Percentiles rank a stretch among this genome's conserved stretches.
phyloP scores from a whole-genome alignment of 495 filamentous ascomycete species.

The Penicillium flavigenum region DNA sequence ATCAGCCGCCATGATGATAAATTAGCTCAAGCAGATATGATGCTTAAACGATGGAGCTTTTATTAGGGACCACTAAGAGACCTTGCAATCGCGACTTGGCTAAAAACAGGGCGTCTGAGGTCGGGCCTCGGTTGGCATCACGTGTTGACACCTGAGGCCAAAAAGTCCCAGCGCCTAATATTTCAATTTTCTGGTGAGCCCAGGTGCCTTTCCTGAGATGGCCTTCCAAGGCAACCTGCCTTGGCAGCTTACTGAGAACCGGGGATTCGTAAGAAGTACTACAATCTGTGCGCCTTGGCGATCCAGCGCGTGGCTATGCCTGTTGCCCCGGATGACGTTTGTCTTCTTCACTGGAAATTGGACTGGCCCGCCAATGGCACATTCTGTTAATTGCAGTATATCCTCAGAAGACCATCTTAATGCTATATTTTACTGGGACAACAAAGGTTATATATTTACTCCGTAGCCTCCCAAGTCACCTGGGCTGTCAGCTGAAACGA shows the following conservation, averaged over 20 bases:
- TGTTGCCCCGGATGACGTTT: background rate
- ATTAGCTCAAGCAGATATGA: slow-evolving; percentile 1
- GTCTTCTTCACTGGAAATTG: background rate
- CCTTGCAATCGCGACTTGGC: slow-evolving; percentile 13
- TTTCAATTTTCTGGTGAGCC: background rate
- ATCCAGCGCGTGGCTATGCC: background rate
- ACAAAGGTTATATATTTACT: background rate
- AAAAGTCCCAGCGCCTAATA: background rate
- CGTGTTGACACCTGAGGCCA: slow-evolving; percentile 23
- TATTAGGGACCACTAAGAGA: background rate
- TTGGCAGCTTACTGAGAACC: slow-evolving; percentile 4
- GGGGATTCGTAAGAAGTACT: background rate
- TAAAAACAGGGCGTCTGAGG: slow-evolving; percentile 2
- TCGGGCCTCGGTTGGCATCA: slow-evolving; percentile 20
- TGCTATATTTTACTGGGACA: background rate
- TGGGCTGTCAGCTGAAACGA: slow-evolving; percentile 3
- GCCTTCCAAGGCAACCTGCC: background rate
- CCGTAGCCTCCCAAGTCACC: background rate
- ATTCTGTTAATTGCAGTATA: background rate
- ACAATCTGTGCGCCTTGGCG: background rate
- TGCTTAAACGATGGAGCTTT: background rate
- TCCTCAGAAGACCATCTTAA: background rate
- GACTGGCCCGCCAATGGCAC: background rate
- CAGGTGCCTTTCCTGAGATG: background rate
- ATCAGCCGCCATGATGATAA: slow-evolving; percentile 29